A percentile compares a stretch with the other conserved stretches of the same genome.
Evolutionary conservation across 1,284 basidiomycete species (phyloP).

Genomic region (Cystobasidium pallidum): DNA sequence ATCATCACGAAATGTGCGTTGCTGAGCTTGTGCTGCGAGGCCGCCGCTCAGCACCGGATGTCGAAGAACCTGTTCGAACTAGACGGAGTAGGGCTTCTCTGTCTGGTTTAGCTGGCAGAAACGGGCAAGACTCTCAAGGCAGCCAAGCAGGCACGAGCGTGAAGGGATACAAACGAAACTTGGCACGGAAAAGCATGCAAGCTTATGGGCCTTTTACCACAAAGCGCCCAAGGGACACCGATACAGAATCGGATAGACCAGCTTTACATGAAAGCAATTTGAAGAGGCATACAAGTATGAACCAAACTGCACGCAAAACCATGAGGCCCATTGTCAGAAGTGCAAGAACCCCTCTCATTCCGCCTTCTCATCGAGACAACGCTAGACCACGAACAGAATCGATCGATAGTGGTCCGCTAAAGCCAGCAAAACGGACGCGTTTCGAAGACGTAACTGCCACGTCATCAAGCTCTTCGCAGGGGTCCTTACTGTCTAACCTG

Average conservation of each 20-base stretch:
- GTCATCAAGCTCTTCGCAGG: slow-evolving; percentile 1
- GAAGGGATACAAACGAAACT: neutral
- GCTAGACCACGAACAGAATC: neutral
- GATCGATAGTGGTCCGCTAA: neutral
- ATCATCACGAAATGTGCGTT: slow-evolving; percentile 30
- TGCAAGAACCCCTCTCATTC: slow-evolving; percentile 17
- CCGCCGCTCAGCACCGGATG: slow-evolving; percentile 22
- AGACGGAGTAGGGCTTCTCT: slow-evolving; percentile 6
- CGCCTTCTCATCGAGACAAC: neutral
- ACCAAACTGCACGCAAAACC: no score
- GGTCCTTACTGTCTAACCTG: neutral
- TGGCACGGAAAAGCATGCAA: slow-evolving; percentile 1
- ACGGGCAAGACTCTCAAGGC: neutral
- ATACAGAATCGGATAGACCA: neutral
- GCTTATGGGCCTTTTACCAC: neutral
- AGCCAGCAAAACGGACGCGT: slow-evolving; percentile 3
- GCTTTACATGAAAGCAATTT: slow-evolving; percentile 16
- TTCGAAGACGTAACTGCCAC: slow-evolving; percentile 8
- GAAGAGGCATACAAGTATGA: slow-evolving; percentile 29
- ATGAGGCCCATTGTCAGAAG: neutral
- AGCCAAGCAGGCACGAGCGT: slow-evolving; percentile 16
- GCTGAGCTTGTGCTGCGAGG: slow-evolving; percentile 30
- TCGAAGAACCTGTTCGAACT: neutral
- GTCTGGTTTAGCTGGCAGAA: neutral
- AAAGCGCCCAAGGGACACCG: neutral